Evolutionary conservation across 2,329 filamentous ascomycete genomes (phyloP).

Genomic region (Arthrinium puccinioides): DNA sequence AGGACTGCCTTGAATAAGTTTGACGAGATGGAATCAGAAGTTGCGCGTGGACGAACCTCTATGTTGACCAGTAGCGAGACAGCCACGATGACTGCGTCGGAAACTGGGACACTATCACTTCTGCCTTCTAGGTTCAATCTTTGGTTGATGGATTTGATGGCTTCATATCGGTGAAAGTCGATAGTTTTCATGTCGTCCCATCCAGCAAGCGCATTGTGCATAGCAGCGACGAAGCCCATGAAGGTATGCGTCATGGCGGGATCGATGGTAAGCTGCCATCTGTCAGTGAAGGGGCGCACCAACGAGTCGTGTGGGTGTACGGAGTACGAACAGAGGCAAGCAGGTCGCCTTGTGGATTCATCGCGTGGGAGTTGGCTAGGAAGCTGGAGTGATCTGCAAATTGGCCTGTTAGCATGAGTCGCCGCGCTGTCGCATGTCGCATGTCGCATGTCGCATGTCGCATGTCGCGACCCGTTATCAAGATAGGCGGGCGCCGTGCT

Average conservation of each 20-base stretch:
- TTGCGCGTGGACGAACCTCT: slow-evolving; percentile 12
- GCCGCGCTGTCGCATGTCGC: too few relatives aligned
- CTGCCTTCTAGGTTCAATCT: slow-evolving; percentile 23
- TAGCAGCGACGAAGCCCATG: slow-evolving; percentile 24
- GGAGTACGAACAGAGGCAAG: slow-evolving; percentile 18
- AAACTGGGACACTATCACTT: slow-evolving; percentile 18
- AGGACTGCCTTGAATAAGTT: slow-evolving; percentile 12
- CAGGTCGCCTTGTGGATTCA: slow-evolving; percentile 24
- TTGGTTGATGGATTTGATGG: slow-evolving; percentile 23
- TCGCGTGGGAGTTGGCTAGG: slow-evolving; percentile 23
- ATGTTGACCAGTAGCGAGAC: slow-evolving; percentile 25
- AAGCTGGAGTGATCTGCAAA: slow-evolving; percentile 24
- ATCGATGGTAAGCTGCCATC: slow-evolving; percentile 21
- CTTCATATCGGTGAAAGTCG: slow-evolving; percentile 25
- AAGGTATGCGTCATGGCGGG: slow-evolving; percentile 23
- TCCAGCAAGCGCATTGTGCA: slow-evolving; percentile 24
- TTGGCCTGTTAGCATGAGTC: too few relatives aligned
- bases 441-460: too few relatives aligned
- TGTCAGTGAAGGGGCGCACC: background rate
- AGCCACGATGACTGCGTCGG: slow-evolving; percentile 23
- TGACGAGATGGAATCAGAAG: background rate
- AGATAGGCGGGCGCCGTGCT: background rate
- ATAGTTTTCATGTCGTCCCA: slow-evolving; percentile 25
- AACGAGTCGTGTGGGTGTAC: background rate
- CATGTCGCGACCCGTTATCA: background rate